phyloP scores from a whole-genome alignment of 2,329 filamentous ascomycete species.

The Paecilomyces sp. region DNA sequence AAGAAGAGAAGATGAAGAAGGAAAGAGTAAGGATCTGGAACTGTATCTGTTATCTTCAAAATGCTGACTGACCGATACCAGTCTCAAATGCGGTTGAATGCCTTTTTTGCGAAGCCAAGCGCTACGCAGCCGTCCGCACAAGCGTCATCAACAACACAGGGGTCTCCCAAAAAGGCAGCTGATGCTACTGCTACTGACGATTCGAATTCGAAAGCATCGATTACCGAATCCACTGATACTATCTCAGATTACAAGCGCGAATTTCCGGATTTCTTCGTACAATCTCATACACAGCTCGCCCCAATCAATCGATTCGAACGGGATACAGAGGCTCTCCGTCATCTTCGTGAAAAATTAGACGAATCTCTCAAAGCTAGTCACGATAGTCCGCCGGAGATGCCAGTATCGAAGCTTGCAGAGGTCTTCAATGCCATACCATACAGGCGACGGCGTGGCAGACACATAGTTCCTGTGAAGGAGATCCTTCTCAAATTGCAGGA shows the following conservation, averaged over 20 bases:
- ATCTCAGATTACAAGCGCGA: slow-evolving; percentile 57
- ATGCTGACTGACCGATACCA: slow-evolving; percentile 22
- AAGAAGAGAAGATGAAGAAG: slow-evolving; percentile 43
- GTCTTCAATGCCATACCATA: slow-evolving; percentile 33
- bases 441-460: slow-evolving; percentile 23
- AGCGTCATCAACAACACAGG: slow-evolving; percentile 10
- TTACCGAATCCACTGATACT: slow-evolving; percentile 14
- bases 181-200: slow-evolving; percentile 3
- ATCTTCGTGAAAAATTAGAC: slow-evolving; percentile 46
- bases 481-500: slow-evolving; percentile 53
- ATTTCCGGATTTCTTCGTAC: slow-evolving; percentile 77
- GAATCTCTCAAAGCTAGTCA: slow-evolving; percentile 22
- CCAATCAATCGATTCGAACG: slow-evolving; percentile 47
- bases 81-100: slow-evolving; percentile 45
- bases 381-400: slow-evolving; percentile 6
- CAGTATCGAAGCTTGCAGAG: slow-evolving; percentile 25
- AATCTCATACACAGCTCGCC: slow-evolving; percentile 66
- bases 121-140: slow-evolving; percentile 15
- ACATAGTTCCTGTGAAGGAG: slow-evolving; percentile 45
- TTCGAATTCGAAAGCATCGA: slow-evolving; percentile 3
- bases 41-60: slow-evolving; percentile 2
- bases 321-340: slow-evolving; percentile 50
- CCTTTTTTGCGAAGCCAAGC: slow-evolving; percentile 41
- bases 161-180: slow-evolving; percentile 11
- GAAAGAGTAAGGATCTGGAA: slow-evolving; percentile 30